Conservation (phyloP, 2,329 filamentous ascomycete genomes). For the Berkeleyomyces rouxiae region DNA sequence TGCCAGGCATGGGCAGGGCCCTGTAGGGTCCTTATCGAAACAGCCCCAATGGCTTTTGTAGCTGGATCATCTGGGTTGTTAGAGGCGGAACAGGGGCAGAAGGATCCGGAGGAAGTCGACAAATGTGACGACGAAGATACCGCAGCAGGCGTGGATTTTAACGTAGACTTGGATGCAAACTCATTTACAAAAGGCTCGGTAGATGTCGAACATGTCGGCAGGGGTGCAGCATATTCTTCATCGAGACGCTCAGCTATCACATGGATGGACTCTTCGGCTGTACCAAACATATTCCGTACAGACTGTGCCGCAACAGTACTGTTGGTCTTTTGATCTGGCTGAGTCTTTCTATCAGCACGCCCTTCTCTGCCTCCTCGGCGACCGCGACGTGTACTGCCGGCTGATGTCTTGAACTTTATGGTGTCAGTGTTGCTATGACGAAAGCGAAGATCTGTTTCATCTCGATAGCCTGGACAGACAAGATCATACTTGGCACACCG, state of each 20-base stretch:
- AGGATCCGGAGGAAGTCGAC: neutral
- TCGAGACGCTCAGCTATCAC: too few relatives aligned
- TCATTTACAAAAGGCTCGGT: too few relatives aligned
- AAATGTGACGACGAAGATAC: neutral
- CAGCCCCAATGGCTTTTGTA: neutral
- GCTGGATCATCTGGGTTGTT: neutral
- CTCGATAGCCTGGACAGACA: conserved; percentile 11
- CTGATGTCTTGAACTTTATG: conserved; percentile 8
- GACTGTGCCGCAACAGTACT: neutral
- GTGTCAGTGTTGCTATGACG: conserved; percentile 13
- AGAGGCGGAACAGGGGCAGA: neutral
- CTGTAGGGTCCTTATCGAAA: neutral
- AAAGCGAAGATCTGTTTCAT: conserved; percentile 12
- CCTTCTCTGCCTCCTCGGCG: neutral
- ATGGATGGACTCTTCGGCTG: neutral
- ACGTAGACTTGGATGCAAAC: too few relatives aligned
- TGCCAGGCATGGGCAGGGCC: conserved; percentile 8
- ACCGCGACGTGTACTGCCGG: neutral
- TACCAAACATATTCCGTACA: neutral
- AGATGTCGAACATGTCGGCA: too few relatives aligned
- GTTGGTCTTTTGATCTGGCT: neutral
- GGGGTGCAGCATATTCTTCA: too few relatives aligned
- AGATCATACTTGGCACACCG: conserved; percentile 11
- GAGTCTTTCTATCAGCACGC: neutral
- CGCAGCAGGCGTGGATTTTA: neutral